Conservation (phyloP, 2,329 filamentous ascomycete genomes). For the Fusarium buharicum region DNA sequence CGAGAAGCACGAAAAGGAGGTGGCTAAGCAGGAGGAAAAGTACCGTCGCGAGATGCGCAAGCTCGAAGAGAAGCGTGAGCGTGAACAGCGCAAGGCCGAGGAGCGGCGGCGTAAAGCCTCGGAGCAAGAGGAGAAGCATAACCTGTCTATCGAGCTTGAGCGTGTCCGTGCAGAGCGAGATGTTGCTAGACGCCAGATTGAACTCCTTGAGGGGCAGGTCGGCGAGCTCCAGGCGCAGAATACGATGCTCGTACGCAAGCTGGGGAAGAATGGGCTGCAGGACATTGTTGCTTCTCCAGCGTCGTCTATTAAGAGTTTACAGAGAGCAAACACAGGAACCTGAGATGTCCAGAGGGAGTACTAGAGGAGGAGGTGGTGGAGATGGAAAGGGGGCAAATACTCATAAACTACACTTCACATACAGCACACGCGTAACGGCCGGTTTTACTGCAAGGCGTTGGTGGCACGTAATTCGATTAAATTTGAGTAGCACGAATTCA, state of each 20-base stretch:
- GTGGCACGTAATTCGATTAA: conserved; percentile 15
- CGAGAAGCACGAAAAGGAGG: conserved; percentile 71
- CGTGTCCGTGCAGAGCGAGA: conserved; percentile 62
- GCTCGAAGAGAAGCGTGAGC: conserved; percentile 70
- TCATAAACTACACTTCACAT: conserved; percentile 11
- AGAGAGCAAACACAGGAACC: conserved; percentile 18
- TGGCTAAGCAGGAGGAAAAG: conserved; percentile 74
- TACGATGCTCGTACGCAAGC: conserved; percentile 64
- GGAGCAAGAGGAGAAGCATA: conserved; percentile 64
- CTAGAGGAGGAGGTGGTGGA: not conserved
- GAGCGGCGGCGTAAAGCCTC: conserved; percentile 60
- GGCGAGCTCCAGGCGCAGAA: conserved; percentile 70
- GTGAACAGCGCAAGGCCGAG: conserved; percentile 70
- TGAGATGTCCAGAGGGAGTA: not conserved
- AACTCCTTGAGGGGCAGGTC: conserved; percentile 64
- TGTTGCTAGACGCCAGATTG: conserved; percentile 62
- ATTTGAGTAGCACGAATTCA: conserved; percentile 19
- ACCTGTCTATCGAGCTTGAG: conserved; percentile 64
- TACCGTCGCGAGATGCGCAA: conserved; percentile 72
- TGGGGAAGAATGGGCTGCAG: conserved; percentile 60
- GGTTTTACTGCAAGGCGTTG: conserved; percentile 38
- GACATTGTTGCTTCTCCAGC: conserved; percentile 54
- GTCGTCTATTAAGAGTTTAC: conserved; percentile 37
- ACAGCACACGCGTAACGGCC: conserved; percentile 19
- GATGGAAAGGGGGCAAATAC: not conserved